Base-by-base conservation (phyloP, 2,329 filamentous ascomycete species). In the Didymella sp. region DNA sequence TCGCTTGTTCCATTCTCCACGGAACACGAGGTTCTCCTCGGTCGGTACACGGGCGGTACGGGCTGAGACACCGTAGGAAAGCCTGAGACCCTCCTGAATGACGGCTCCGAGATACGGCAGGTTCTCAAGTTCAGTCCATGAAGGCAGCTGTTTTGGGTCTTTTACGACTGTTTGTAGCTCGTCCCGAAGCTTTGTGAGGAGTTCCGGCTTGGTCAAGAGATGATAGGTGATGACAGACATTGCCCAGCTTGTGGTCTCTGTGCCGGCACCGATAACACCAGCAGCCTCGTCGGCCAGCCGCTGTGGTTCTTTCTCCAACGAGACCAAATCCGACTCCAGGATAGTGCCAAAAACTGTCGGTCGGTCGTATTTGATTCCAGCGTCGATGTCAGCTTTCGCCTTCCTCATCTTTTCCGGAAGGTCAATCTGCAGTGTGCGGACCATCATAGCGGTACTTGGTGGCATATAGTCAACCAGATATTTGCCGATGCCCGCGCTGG, bases 31-130 rank as follows among this genome's bases (percentile, higher is more conserved):
- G 19, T 58, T 67, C 19, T 70, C 67, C 21, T 67, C 64, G 2
- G 67, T 68, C 0, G 67, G 60, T 1, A 70, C 58, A 28, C 67
- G 64, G 2, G 67, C 67, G 11, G 67, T 70, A 6, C 67, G 64
- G 35, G 64, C 68, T 5, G 67, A 69, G 1, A 70, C 66, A 27
- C 67, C 67, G 24, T 70, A 70, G 2, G 66, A 69, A 1, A 70
- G 25, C 37, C 67, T 71, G 27, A 75, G 60, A 8, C 68, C 73
- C 47, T 76, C 74, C 30, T 67, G 58, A 2, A 76, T 66, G 15
- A 72, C 64, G 19, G 72, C 73, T 17, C 67, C 64, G 15, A 75
- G 71, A 41, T 73, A 74, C 2, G 73, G 72, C 9, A 75, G 56
- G 2, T 62, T 54, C 44, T 73, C 63, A 0, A 74, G 58, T 11